A percentile compares a stretch with the other conserved stretches of the same genome.
Evolutionary conservation across 768 basidiomycete genomes (phyloP).

Genomic region (Kwoniella botswanensis): DNA sequence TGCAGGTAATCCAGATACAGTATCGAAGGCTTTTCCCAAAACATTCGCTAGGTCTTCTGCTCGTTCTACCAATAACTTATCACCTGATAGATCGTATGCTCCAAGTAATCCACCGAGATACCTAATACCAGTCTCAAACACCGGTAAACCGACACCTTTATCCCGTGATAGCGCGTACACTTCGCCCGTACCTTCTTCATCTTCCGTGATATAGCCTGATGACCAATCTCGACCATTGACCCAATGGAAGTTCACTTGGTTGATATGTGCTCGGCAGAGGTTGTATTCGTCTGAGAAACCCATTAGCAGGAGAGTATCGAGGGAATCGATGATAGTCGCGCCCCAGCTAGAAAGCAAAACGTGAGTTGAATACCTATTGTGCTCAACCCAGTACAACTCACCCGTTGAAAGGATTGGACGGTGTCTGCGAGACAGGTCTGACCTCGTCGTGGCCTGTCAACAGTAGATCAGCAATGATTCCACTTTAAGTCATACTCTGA

Average conservation of each 20-base stretch:
- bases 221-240: slow-evolving; percentile 52
- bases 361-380: background rate
- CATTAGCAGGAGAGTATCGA: slow-evolving; percentile 56
- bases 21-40: slow-evolving; percentile 58
- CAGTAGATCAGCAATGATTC: background rate
- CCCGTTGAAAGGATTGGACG: slow-evolving; percentile 56
- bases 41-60: slow-evolving; percentile 59
- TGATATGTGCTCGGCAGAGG: slow-evolving; percentile 53
- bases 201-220: slow-evolving; percentile 29
- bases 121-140: slow-evolving; percentile 61
- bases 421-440: slow-evolving; percentile 42
- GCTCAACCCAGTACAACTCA: slow-evolving; percentile 16
- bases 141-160: slow-evolving; percentile 35
- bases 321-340: slow-evolving; percentile 55
- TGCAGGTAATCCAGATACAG: slow-evolving; percentile 55
- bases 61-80: slow-evolving; percentile 58
- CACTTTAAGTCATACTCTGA: too few relatives aligned
- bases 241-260: slow-evolving; percentile 55
- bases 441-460: slow-evolving; percentile 56
- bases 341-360: slow-evolving; percentile 46
- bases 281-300: slow-evolving; percentile 56
- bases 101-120: slow-evolving; percentile 61
- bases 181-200: slow-evolving; percentile 17
- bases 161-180: slow-evolving; percentile 29
- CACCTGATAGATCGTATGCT: slow-evolving; percentile 60